Base-by-base conservation (phyloP, 106 monocot genomes). In the Alisma plantagoaquatica region DNA sequence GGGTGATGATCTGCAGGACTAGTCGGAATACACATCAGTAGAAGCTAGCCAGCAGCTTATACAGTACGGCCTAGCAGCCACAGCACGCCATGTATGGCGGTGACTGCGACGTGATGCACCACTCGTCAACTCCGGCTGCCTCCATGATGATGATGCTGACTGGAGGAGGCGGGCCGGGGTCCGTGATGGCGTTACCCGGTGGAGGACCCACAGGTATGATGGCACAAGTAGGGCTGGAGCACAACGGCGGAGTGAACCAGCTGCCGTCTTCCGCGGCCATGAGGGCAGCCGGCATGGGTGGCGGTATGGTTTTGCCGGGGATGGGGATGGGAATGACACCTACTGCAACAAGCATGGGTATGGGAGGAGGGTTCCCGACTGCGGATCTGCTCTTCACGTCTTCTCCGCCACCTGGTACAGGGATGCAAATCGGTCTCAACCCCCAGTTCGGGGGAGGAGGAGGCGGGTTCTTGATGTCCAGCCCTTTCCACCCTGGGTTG, bases 21-120 rank as follows among this genome's bases (percentile, higher is more conserved):
- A n/a, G n/a, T n/a, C n/a, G n/a, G n/a, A n/a, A n/a, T n/a, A n/a
- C n/a, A n/a, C n/a, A n/a, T n/a, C n/a, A n/a, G n/a, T n/a, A n/a
- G n/a, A n/a, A n/a, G n/a, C n/a, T n/a, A n/a, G n/a, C n/a, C n/a
- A n/a, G n/a, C n/a, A n/a, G n/a, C n/a, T n/a, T n/a, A n/a, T 46
- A 46, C 21, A n/a, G n/a, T n/a, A n/a, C n/a, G n/a, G n/a, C n/a
- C n/a, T n/a, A n/a, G n/a, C n/a, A n/a, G n/a, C n/a, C n/a, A n/a
- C n/a, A n/a, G n/a, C n/a, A n/a, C n/a, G n/a, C n/a, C n/a, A n/a
- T n/a, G n/a, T n/a, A n/a, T n/a, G n/a, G n/a, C n/a, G 84, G 84
- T 23, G 84, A 84, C 28, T 84, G 84, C 57, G 75, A 79, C 33
- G 84, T 92, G 62, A 64, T 87, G 66, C 42, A 53, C 10, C 51